These are phyloP conservation scores for Aureococcus anophagefferens DNA, from an alignment of 108 stramenopile species.

Conservation along the genomic window DNA sequence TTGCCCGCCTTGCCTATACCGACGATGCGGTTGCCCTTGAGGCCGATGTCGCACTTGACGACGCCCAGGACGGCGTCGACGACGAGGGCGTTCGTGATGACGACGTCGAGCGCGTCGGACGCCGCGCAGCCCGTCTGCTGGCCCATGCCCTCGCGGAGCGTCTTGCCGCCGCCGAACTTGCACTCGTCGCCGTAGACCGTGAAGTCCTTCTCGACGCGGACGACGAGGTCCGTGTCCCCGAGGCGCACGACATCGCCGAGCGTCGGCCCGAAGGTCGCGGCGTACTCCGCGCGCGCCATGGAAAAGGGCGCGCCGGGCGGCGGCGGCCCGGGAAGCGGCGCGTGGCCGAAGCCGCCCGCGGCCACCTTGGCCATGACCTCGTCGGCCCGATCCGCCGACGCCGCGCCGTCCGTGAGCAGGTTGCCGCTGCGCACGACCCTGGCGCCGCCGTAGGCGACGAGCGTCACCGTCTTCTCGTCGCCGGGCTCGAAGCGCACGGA, in stretches of 20 bases:
- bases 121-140: conserved; percentile 59
- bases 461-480: conserved; percentile 80
- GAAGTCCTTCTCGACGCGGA: conserved; percentile 63
- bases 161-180: conserved; percentile 95
- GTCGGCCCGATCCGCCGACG: conserved; percentile 20
- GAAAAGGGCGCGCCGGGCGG: background rate
- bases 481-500: conserved; percentile 94
- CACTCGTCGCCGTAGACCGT: conserved; percentile 88
- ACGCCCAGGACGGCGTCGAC: conserved; percentile 73
- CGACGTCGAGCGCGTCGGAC: conserved; percentile 64
- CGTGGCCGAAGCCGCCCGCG: conserved; percentile 35
- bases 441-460: conserved; percentile 70
- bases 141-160: conserved; percentile 96
- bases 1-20: conserved; percentile 97
- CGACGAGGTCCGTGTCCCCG: conserved; percentile 75
- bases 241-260: conserved; percentile 70
- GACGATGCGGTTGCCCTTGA: conserved; percentile 76
- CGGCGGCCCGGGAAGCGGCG: background rate
- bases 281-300: conserved; percentile 19
- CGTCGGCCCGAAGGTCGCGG: conserved; percentile 35
- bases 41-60: conserved; percentile 87
- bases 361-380: conserved; percentile 49
- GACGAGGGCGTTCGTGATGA: conserved; percentile 92
- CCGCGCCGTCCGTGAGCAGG: conserved; percentile 48
- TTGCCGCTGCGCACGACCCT: conserved; percentile 49